phyloP scores from a whole-genome alignment of 2,329 filamentous ascomycete genomes.

The Pezicula carpinea region DNA sequence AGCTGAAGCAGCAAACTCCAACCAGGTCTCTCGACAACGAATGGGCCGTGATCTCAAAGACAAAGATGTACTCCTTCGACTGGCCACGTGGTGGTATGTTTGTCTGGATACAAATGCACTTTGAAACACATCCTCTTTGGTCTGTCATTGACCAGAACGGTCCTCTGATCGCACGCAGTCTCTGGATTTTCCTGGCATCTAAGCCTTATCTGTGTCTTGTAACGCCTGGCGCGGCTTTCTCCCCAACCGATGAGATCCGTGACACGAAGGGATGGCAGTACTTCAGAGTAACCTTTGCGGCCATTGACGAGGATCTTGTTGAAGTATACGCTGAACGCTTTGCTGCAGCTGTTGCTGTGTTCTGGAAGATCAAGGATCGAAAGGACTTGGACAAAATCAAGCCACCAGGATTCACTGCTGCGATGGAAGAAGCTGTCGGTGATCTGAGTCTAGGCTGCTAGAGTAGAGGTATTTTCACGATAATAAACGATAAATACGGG shows the following conservation, averaged over 20 bases:
- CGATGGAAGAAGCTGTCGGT: not conserved
- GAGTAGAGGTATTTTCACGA: no score
- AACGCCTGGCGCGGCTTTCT: constrained; percentile 70
- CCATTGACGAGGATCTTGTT: constrained; percentile 69
- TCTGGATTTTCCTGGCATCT: constrained; percentile 68
- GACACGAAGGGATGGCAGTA: constrained; percentile 63
- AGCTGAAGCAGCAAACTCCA: constrained; percentile 58
- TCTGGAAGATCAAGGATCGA: constrained; percentile 71
- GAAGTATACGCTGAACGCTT: constrained; percentile 58
- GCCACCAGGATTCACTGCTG: not conserved
- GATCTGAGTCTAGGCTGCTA: not conserved
- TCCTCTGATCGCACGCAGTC: constrained; percentile 53
- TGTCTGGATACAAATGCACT: constrained; percentile 72
- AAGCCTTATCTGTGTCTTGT: constrained; percentile 67
- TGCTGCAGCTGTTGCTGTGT: constrained; percentile 63
- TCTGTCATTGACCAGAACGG: constrained; percentile 23
- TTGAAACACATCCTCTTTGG: constrained; percentile 65
- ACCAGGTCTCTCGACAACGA: constrained; percentile 54
- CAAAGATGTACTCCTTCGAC: constrained; percentile 67
- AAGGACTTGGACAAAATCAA: constrained; percentile 56
- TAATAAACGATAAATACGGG: no score
- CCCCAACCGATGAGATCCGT: constrained; percentile 56
- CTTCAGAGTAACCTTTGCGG: constrained; percentile 79
- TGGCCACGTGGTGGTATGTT: constrained; percentile 92
- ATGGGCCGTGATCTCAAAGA: constrained; percentile 74